Base-by-base conservation (phyloP, 2,329 filamentous ascomycete species). In the Diaporthe sp. region DNA sequence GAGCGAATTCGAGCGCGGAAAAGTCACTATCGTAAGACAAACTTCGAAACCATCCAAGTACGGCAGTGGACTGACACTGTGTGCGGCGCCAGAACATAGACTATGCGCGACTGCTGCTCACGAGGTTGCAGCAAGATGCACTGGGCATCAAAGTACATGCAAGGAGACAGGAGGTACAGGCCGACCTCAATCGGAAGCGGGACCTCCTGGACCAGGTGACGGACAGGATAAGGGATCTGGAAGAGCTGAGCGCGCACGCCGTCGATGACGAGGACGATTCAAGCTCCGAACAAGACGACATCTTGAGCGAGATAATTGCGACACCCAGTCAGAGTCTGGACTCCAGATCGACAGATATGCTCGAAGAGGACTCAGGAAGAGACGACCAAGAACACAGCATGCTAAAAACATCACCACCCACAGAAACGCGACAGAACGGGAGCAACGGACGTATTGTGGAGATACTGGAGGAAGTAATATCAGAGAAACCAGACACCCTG, bases 51-150 rank as follows among this genome's bases (percentile, higher is more conserved):
- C 75, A 63, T 22, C 39, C 50, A 22, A 30, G 17, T 15, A 15
- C 27, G 19, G 19, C 47, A 25, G 42, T 30, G 13, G 73, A 73
- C 51, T 78, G 51, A 73, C 25, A 69, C 70, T 30, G 50, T 70
- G 66, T 70, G 12, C 27, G 32, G 22, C 76, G 22, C 44, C 35
- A 94, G 90, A 96, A 95, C 79, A 86, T 96, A 75, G 90, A 93
- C 77, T 91, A 94, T 81, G 94, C 94, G 27, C 90, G 92, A 53
- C 88, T 87, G 0, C 87, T 94, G 39, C 89, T 96, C 72, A 88
- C 92, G 27, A 91, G 88, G 74, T 88, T 95, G 55, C 94, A 95
- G 81, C 93, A 94, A 78, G 90, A 93, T 78, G 88, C 91, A 8
- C 83, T 90, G 19, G 85, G 83, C n/a, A 84, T 92, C 76, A 92